Percentiles rank a stretch among this genome's conserved stretches.
phyloP scores from a whole-genome alignment of 768 basidiomycete species.

The Boletus reticulatus region DNA sequence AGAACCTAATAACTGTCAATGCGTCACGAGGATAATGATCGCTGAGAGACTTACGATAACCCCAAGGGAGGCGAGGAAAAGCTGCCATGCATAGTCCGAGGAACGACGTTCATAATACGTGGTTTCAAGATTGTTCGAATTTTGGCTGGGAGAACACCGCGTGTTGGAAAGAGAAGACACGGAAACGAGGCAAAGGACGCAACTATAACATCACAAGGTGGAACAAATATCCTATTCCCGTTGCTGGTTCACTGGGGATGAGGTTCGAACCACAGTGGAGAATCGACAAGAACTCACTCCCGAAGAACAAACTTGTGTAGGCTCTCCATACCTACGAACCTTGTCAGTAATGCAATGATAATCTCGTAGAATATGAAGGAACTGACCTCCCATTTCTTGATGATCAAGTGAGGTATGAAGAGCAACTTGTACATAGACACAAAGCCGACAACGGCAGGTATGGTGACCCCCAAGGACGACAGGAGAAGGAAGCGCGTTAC shows the following conservation, averaged over 20 bases:
- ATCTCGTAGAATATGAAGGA: not conserved
- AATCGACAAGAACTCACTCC: slow-evolving; percentile 39
- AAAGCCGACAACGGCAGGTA: slow-evolving; percentile 54
- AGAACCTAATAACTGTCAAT: slow-evolving; percentile 35
- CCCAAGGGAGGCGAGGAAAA: slow-evolving; percentile 48
- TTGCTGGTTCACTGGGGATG: slow-evolving; percentile 18
- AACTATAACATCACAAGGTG: slow-evolving; percentile 45
- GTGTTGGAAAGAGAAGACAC: not conserved
- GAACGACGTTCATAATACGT: slow-evolving; percentile 56
- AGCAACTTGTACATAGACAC: slow-evolving; percentile 52
- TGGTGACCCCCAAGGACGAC: slow-evolving; percentile 59
- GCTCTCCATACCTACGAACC: slow-evolving; percentile 66
- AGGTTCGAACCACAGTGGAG: not conserved
- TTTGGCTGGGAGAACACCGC: slow-evolving; percentile 48
- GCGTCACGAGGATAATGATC: not conserved
- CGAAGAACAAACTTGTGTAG: slow-evolving; percentile 72
- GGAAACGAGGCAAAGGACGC: slow-evolving; percentile 6
- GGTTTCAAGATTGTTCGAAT: slow-evolving; percentile 61
- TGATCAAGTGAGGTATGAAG: slow-evolving; percentile 49
- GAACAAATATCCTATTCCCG: slow-evolving; percentile 37
- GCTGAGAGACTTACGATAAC: slow-evolving; percentile 54
- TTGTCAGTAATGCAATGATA: not conserved
- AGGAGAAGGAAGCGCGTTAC: slow-evolving; percentile 71
- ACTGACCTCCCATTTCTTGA: slow-evolving; percentile 51
- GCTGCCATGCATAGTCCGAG: slow-evolving; percentile 77